These are phyloP conservation scores for Endothia cerciana DNA, from an alignment of 2,329 filamentous ascomycete genomes.

Conservation along the genomic window DNA sequence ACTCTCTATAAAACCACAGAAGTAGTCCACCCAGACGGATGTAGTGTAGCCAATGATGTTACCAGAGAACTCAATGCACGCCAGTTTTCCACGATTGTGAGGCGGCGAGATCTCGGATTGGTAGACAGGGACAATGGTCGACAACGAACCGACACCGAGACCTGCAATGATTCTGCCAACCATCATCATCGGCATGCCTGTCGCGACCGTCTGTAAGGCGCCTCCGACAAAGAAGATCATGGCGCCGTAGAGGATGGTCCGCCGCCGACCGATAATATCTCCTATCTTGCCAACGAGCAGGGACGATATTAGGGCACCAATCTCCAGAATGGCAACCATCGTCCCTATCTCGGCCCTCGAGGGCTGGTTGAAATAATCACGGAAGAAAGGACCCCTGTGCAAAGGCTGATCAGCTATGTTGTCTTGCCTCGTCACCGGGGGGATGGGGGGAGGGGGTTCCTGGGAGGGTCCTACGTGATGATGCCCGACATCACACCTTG, in stretches of 20 bases:
- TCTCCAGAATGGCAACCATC: conserved; percentile 95
- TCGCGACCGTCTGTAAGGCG: conserved; percentile 80
- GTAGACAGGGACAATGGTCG: conserved; percentile 91
- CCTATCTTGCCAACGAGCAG: conserved; percentile 84
- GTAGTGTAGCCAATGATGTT: conserved; percentile 96
- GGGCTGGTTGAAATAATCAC: conserved; percentile 89
- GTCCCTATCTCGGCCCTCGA: conserved; percentile 87
- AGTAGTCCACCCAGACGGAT: conserved; percentile 98
- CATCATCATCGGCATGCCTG: conserved; percentile 88
- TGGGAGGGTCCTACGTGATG: conserved; percentile 57
- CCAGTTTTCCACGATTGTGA: conserved; percentile 92
- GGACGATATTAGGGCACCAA: conserved; percentile 91
- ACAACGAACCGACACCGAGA: conserved; percentile 84
- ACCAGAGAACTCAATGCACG: conserved; percentile 96
- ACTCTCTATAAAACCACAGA: conserved; percentile 85
- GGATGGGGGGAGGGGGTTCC: neutral
- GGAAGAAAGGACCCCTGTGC: conserved; percentile 81
- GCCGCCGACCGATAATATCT: conserved; percentile 86
- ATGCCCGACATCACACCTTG: conserved; percentile 85
- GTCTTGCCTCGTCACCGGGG: conserved; percentile 36
- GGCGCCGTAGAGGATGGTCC: conserved; percentile 91
- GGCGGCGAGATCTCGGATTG: conserved; percentile 95
- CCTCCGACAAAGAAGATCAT: conserved; percentile 86
- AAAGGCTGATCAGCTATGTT: conserved; percentile 12
- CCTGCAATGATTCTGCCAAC: conserved; percentile 81